Evolutionary conservation across 2,329 filamentous ascomycete species (phyloP), one percentile per base, ranked within the genome.

Genomic region (Fusarium nurragi): DNA sequence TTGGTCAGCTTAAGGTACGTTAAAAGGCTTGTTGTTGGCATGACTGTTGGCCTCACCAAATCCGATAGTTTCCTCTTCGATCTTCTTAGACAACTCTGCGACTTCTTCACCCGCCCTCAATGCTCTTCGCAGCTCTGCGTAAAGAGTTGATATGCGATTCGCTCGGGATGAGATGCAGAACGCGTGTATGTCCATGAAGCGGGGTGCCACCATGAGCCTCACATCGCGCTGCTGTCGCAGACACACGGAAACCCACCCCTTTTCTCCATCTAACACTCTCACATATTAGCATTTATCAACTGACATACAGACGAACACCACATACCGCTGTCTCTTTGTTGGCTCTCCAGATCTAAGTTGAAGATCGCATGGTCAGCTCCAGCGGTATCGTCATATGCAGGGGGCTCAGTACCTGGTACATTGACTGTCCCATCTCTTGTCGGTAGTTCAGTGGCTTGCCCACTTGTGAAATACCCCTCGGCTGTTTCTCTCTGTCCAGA

Each of bases 171-270:
- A 6, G 10, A 39, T 10, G 5, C 48, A 54, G 14, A n/a, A 4
- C 7, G 22, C 5, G 4, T 25, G 6, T 13, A 39, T 25, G 6
- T 38, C 28, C 4, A 26, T 46, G 22, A 9, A 41, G 2, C 59
- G 48, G 18, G 59, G 59, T 6, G 37, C 19, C n/a, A 55, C 34
- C 49, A 62, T 32, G 13, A 38, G 49, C 9, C 55, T 45, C 4
- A 25, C 34, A 10, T 62, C 59, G 5, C 13, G 28, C 18, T 53
- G 45, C 13, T 62, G 59, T 9, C 37, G 39, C 11, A 11, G 19
- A 12, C n/a, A 45, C 6, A 62, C 13, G 2, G 19, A 28, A 22
- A 46, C 21, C 45, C 19, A 23, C 8, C 30, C 52, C 11, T 48
- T 26, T 13, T 12, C 21, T 40, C 22, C 18, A 12, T 22, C 51